Base-by-base conservation (phyloP, 2,329 filamentous ascomycete species). In the Aspergillus spinulosporus region DNA sequence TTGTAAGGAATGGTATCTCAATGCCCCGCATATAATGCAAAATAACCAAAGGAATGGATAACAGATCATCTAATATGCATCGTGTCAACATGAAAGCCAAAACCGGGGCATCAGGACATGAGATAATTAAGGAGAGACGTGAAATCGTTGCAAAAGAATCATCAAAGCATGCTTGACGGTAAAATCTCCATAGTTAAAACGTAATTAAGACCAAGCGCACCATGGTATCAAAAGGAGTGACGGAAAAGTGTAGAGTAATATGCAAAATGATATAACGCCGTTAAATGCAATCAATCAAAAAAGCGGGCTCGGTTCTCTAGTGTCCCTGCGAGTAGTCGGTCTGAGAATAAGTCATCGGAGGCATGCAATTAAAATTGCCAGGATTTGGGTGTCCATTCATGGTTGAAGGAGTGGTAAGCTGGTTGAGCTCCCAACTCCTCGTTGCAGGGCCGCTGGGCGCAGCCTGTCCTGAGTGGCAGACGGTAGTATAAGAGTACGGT, bases 371-470 rank as follows among this genome's bases (percentile, higher is more conserved):
- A 51, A 73, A 73, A 56, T 65, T 67, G 60, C 60, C 28, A 11
- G 72, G 59, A 3, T 66, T 55, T 12, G 72, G 59, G 4, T 66
- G 54, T n/a, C 64, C 68, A 5, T 66, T 68, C 12, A 69, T 63
- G 3, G 70, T 61, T 51, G 65, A 56, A 11, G 65, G 55, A 44
- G 66, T 62, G 31, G 68, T 61, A 32, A 72, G 69, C 6, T 63
- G 52, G 40, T 70, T 70, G 58, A 74, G 68, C 5, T 78, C 74
- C 73, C 76, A 78, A 31, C 63, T 52, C 28, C 74, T 68, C 11
- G 63, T 67, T 43, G 66, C 64, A 3, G 74, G 64, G n/a, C 70
- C 66, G 42, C 66, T 59, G 57, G 72, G 64, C 7, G 65, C 57
- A 32, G 69, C 61, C 36, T 64, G 60, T n/a, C 45, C 59, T 12